phyloP scores from a whole-genome alignment of 768 basidiomycete genomes.

The Lactifluus echinatus region DNA sequence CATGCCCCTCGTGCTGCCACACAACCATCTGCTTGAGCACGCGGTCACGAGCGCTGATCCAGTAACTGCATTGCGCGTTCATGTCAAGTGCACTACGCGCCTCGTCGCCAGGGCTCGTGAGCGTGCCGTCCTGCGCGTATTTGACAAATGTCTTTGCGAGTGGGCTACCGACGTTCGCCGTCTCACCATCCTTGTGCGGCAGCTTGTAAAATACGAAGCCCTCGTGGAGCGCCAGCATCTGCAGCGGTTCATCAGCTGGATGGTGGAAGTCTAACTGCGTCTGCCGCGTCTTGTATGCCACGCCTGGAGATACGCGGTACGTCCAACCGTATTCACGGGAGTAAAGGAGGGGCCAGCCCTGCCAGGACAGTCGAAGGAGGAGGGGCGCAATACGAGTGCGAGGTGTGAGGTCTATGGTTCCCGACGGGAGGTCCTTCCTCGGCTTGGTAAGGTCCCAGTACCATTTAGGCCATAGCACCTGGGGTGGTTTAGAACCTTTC shows the following conservation, averaged over 20 bases:
- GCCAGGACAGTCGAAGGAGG: slow-evolving; percentile 82
- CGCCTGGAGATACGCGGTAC: slow-evolving; percentile 56
- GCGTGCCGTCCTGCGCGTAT: slow-evolving; percentile 76
- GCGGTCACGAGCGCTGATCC: slow-evolving; percentile 91
- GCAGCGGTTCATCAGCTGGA: slow-evolving; percentile 49
- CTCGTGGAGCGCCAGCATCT: slow-evolving; percentile 38
- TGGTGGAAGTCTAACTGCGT: slow-evolving; percentile 51
- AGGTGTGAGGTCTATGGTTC: slow-evolving; percentile 76
- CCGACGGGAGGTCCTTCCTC: slow-evolving; percentile 55
- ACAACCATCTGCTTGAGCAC: slow-evolving; percentile 90
- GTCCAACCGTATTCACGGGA: slow-evolving; percentile 89
- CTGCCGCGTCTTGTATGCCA: slow-evolving; percentile 38
- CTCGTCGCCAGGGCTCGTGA: slow-evolving; percentile 73
- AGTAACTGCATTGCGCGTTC: slow-evolving; percentile 94
- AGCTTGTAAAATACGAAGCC: slow-evolving; percentile 78
- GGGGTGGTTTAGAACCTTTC: slow-evolving; percentile 28
- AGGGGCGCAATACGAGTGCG: slow-evolving; percentile 78
- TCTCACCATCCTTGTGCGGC: slow-evolving; percentile 93
- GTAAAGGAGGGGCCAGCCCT: slow-evolving; percentile 73
- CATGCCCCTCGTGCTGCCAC: slow-evolving; percentile 50
- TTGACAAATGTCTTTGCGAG: slow-evolving; percentile 85
- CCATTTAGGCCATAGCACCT: slow-evolving; percentile 89
- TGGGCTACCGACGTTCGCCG: slow-evolving; percentile 91
- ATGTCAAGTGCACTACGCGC: slow-evolving; percentile 82
- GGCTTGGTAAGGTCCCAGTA: slow-evolving; percentile 84